These are phyloP conservation scores for Coemansia sp. DNA, from an alignment of 192 early-diverging fungal species.

Conservation along the genomic window DNA sequence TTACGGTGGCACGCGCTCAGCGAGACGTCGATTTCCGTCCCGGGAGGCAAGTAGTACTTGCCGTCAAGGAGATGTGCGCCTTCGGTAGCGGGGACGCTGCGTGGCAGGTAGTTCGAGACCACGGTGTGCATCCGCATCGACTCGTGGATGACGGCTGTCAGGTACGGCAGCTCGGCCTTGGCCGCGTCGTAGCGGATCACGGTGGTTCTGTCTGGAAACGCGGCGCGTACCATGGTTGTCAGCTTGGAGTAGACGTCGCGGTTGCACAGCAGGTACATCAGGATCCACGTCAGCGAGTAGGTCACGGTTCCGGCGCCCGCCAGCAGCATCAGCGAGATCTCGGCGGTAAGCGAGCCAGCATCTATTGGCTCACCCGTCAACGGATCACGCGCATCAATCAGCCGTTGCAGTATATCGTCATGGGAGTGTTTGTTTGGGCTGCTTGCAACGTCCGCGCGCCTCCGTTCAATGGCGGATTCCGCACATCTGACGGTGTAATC, in stretches of 20 bases:
- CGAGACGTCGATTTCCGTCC: slow-evolving; percentile 18
- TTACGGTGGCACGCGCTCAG: slow-evolving; percentile 30
- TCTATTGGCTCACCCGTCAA: slow-evolving; percentile 15
- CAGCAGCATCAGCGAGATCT: slow-evolving; percentile 26
- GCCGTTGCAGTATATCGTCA: slow-evolving; percentile 40
- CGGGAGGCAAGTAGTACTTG: slow-evolving; percentile 21
- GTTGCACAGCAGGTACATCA: slow-evolving; percentile 21
- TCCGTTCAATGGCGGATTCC: slow-evolving; percentile 6
- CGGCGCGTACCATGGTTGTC: slow-evolving; percentile 1
- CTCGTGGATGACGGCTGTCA: slow-evolving; percentile 32
- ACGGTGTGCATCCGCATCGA: slow-evolving; percentile 24
- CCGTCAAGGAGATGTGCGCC: slow-evolving; percentile 2
- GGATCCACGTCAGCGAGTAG: slow-evolving; percentile 16
- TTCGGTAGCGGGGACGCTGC: slow-evolving; percentile 17
- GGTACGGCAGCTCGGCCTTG: slow-evolving; percentile 16
- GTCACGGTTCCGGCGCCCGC: slow-evolving; percentile 31
- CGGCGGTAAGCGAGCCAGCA: slow-evolving; percentile 5
- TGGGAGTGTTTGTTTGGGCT: not conserved
- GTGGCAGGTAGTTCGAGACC: slow-evolving; percentile 18
- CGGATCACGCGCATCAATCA: slow-evolving; percentile 48
- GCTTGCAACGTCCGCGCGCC: not conserved
- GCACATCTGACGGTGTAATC: slow-evolving; percentile 13
- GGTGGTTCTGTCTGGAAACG: not conserved
- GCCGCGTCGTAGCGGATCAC: slow-evolving; percentile 13
- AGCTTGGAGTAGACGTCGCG: slow-evolving; percentile 9